phyloP scores from a whole-genome alignment of 2,329 filamentous ascomycete genomes.

The Cladosporium sp. region DNA sequence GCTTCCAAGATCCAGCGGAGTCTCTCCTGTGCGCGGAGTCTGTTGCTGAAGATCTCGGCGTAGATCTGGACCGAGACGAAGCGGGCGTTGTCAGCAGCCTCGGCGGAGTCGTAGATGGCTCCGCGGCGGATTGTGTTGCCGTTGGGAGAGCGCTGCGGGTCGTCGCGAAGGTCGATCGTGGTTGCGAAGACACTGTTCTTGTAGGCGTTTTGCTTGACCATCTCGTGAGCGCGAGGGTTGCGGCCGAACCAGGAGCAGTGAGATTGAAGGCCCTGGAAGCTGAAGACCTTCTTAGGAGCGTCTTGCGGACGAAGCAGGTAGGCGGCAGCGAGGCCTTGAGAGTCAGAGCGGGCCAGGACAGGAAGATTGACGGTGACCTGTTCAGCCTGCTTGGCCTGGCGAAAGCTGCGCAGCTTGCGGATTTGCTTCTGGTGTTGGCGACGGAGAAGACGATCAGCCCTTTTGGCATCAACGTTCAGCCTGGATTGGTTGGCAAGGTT shows the following conservation, averaged over 20 bases:
- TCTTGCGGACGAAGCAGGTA: background rate
- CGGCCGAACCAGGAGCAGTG: constrained; percentile 2
- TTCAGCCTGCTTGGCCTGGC: background rate
- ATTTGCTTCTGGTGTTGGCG: background rate
- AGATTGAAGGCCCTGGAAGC: background rate
- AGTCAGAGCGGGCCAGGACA: background rate
- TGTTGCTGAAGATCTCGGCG: background rate
- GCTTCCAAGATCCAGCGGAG: background rate
- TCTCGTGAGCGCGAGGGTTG: background rate
- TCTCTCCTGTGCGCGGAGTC: background rate
- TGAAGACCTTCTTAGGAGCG: background rate
- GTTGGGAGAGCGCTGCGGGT: background rate
- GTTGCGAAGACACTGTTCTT: background rate
- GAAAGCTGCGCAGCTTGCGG: background rate
- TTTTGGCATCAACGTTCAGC: background rate
- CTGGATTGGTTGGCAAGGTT: background rate
- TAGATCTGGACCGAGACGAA: background rate
- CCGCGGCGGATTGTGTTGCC: background rate
- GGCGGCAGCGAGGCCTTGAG: background rate
- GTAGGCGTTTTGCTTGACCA: constrained; percentile 1
- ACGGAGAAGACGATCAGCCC: background rate
- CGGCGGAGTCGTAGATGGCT: background rate
- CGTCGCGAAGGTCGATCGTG: constrained; percentile 1
- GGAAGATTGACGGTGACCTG: background rate
- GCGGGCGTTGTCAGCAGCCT: background rate